Percentiles rank a stretch among this genome's conserved stretches.
Conservation (phyloP, 495 filamentous ascomycete genomes). For the Xylaria castorea region DNA sequence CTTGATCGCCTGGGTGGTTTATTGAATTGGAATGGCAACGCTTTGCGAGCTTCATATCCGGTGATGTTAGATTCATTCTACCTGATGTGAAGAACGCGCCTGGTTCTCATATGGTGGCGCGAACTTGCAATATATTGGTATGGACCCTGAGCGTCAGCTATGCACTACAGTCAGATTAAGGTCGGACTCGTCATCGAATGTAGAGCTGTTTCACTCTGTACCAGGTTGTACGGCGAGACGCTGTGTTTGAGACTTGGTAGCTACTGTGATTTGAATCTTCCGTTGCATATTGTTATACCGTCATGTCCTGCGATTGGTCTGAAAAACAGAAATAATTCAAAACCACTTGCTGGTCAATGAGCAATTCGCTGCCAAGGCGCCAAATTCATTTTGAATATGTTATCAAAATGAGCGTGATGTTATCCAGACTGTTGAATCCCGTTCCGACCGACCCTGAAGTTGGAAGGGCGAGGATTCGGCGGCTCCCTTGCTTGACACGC, state of each 20-base stretch:
- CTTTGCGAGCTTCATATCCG: neutral
- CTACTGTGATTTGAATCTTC: constrained; percentile 20
- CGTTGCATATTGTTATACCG: constrained; percentile 1
- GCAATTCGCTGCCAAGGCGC: neutral
- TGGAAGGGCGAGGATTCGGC: neutral
- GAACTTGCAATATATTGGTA: neutral
- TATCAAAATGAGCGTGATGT: neutral
- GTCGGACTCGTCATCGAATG: constrained; percentile 1
- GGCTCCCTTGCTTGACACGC: neutral
- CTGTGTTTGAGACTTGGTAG: constrained; percentile 19
- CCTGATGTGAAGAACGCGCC: neutral
- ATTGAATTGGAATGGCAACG: neutral
- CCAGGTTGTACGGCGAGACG: constrained; percentile 26
- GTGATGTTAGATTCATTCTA: neutral
- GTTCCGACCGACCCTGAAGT: constrained; percentile 5
- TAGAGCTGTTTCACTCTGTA: constrained; percentile 10
- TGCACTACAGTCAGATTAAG: neutral
- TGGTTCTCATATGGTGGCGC: neutral
- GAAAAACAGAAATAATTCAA: neutral
- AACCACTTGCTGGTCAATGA: neutral
- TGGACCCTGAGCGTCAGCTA: neutral
- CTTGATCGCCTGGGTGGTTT: neutral
- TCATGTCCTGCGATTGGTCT: neutral
- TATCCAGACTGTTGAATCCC: constrained; percentile 13
- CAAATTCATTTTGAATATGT: neutral